Base-by-base conservation (phyloP, 2,329 filamentous ascomycete species). In the Epichloe sibirici region DNA sequence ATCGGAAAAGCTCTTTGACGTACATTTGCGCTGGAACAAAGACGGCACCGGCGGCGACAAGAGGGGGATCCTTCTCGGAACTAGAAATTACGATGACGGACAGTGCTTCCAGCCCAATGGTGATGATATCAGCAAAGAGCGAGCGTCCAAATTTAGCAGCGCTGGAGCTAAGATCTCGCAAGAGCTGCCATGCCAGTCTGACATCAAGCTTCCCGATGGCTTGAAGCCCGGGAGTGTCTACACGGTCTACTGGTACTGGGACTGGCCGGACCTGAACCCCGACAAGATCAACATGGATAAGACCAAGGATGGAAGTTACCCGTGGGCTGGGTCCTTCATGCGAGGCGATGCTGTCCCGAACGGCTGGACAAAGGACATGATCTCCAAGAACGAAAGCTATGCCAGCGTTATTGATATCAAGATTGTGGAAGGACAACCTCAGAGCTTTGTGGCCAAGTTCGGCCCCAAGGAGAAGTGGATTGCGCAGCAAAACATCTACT, bases 211-310 rank as follows among this genome's bases (percentile, higher is more conserved):
- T 13, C 93, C 93, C 0, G 63, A 73, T 5, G 78, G 86, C 59
- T 72, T 81, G 46, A 67, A 76, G n/a, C 66, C 74, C 9, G 81
- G 82, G 45, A 78, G 82, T 34, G 76, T 77, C 31, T 88, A 90
- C 66, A 91, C 89, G 3, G 70, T 95, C 49, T 95, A 95, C 74
- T 97, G 91, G 91, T 85, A 96, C 45, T 97, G 93, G 93, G 86
- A 95, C 67, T 98, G 90, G 88, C 84, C 85, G 3, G 83, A 80
- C 13, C 73, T 81, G 63, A 68, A 71, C 61, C 61, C 62, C 40
- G 67, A 65, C 56, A 67, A 63, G 57, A 69, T 66, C 55, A 68
- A 77, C 57, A 59, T 68, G 38, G 64, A 67, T 15, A 63, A 61
- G 21, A 71, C 69, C 46, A 63, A 63, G 55, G 57, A 69, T 56